Evolutionary conservation across 2,329 filamentous ascomycete species (phyloP).

Genomic region (Colletotrichum orbiculare): DNA sequence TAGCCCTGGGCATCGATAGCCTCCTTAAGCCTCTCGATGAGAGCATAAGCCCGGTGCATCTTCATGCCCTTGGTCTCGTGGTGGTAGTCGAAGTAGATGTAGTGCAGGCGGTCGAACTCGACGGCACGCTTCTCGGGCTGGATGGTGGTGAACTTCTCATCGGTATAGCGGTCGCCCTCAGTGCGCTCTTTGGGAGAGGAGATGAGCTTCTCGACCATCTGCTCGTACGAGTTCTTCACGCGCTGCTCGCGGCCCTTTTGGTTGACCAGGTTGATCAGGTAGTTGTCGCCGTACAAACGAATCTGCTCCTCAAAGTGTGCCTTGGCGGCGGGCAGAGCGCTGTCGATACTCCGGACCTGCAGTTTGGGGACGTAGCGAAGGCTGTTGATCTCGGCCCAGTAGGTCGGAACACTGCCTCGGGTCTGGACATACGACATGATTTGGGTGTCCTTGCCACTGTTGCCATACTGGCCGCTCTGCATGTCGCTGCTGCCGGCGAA

Average conservation of each 20-base stretch:
- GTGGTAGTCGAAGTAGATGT: conserved; percentile 99
- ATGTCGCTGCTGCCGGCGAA: conserved; percentile 82
- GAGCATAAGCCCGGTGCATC: conserved; percentile 89
- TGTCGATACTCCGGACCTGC: conserved; percentile 86
- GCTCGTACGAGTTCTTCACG: conserved; percentile 94
- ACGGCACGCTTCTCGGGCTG: conserved; percentile 70
- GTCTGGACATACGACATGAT: conserved; percentile 96
- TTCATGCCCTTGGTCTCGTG: conserved; percentile 95
- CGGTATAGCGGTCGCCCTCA: conserved; percentile 72
- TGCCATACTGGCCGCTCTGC: conserved; percentile 76
- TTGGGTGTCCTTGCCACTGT: conserved; percentile 79
- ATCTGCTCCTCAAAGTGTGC: conserved; percentile 96
- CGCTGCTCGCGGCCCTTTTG: conserved; percentile 90
- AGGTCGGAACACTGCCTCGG: conserved; percentile 93
- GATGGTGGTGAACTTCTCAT: conserved; percentile 85
- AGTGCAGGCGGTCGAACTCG: conserved; percentile 87
- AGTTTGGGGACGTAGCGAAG: conserved; percentile 92
- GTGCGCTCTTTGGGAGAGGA: conserved; percentile 74
- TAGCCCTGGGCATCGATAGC: conserved; percentile 85
- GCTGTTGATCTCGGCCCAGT: conserved; percentile 96
- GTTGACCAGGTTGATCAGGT: conserved; percentile 96
- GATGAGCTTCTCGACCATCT: conserved; percentile 82
- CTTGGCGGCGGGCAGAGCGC: conserved; percentile 80
- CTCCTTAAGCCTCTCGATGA: conserved; percentile 84
- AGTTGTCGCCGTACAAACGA: conserved; percentile 92